Base-by-base conservation (phyloP, 495 filamentous ascomycete genomes). In the Xylaria curta region DNA sequence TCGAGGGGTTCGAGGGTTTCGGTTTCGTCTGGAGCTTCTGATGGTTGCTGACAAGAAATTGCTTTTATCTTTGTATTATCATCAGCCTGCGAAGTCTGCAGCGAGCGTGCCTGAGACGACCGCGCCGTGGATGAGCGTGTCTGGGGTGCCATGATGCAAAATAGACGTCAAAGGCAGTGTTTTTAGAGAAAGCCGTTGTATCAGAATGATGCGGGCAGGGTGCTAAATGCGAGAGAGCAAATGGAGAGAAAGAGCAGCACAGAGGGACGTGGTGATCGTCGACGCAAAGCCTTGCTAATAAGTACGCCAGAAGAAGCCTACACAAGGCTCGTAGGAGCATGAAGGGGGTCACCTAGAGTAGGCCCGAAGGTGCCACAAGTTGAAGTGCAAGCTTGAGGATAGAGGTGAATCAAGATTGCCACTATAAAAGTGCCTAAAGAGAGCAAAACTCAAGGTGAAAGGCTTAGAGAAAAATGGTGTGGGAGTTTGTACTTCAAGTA, bases 81-180 rank as follows among this genome's bases (percentile, higher is more conserved):
- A 38, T 12, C 44, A 53, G 31, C n/a, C 8, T 19, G 58, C 58
- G 33, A 38, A 60, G 33, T 38, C 17, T 9, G 58, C 31, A 60
- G 21, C 17, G 58, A 21, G 31, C 3, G 33, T 60, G 58, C 47
- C 47, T 51, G 47, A 2, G 47, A 51, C 47, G 19, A 33, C 21
- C 47, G 49, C 53, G 40, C 24, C 21, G 19, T 24, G 17, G 68
- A 36, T 12, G 59, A 26, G 8, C 46, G 47, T 12, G 33, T 33
- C 46, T 17, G 68, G 10, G 59, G 60, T 8, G 59, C 46, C 68
- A 70, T 70, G 68, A 61, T 64, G 47, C 36, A 44, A 59, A 40
- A 36, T 12, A 64, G 59, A 36, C 15, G 36, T 21, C 36, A 44
- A 63, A 7, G 10, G 36, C 66, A 47, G 26, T 19, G 7, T 26